Conservation (phyloP, 352 stramenopile genomes). For the Plasmopara muralis region DNA sequence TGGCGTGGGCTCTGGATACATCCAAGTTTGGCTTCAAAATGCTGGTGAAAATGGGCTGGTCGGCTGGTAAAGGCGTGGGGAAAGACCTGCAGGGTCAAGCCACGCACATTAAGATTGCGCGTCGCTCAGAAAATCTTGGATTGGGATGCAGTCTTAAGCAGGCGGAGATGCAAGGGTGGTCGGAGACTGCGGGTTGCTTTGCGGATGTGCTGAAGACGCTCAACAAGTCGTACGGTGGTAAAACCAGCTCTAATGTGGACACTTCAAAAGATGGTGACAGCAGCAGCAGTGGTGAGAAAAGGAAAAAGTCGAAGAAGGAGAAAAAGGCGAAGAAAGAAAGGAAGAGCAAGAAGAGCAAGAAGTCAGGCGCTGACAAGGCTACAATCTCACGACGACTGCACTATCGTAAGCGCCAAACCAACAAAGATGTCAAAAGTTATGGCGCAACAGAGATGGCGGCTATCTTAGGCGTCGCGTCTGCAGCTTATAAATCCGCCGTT, state of each 20-base stretch:
- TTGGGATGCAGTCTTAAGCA: slow-evolving; percentile 89
- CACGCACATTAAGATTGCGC: slow-evolving; percentile 82
- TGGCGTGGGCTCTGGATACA: slow-evolving; percentile 81
- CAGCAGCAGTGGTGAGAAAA: slow-evolving; percentile 19
- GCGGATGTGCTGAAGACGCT: slow-evolving; percentile 80
- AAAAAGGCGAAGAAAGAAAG: slow-evolving; percentile 43
- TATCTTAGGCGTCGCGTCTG: slow-evolving; percentile 74
- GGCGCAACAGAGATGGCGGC: slow-evolving; percentile 76
- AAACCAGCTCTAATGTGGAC: slow-evolving; percentile 27
- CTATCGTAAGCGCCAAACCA: slow-evolving; percentile 73
- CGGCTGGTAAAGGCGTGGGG: slow-evolving; percentile 88
- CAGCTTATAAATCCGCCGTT: slow-evolving; percentile 17
- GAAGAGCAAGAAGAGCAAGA: slow-evolving; percentile 67
- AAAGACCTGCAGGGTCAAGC: slow-evolving; percentile 89
- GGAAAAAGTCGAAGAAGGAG: slow-evolving; percentile 29
- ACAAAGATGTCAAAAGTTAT: slow-evolving; percentile 86
- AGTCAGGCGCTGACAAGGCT: slow-evolving; percentile 24
- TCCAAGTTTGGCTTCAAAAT: slow-evolving; percentile 94
- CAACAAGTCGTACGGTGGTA: slow-evolving; percentile 73
- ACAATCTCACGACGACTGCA: slow-evolving; percentile 63
- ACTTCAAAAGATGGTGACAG: slow-evolving; percentile 20
- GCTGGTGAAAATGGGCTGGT: slow-evolving; percentile 96
- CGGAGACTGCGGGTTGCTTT: slow-evolving; percentile 69
- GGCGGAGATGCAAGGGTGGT: slow-evolving; percentile 84
- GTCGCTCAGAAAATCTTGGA: slow-evolving; percentile 84